These are phyloP conservation scores for Sutorius eximius DNA, from an alignment of 1,284 basidiomycete species.

Conservation along the genomic window DNA sequence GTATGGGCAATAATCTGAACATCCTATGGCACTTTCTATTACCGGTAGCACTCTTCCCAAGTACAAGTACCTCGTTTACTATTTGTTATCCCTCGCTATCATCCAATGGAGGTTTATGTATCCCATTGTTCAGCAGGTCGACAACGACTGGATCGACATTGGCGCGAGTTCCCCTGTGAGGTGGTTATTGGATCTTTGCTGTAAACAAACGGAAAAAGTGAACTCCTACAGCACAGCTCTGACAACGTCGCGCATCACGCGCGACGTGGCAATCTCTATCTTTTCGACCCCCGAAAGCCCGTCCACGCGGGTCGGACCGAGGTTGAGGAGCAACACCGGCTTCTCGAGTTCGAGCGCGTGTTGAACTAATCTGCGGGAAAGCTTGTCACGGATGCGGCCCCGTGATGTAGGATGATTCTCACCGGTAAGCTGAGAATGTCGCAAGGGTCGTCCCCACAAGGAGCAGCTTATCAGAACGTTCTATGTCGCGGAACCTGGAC, in stretches of 20 bases:
- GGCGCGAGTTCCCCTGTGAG: slow-evolving; percentile 26
- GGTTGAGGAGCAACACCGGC: slow-evolving; percentile 77
- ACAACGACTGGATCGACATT: slow-evolving; percentile 19
- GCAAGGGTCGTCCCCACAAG: slow-evolving; percentile 87
- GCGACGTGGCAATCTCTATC: slow-evolving; percentile 71
- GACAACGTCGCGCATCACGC: slow-evolving; percentile 66
- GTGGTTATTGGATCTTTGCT: not conserved
- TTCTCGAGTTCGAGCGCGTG: slow-evolving; percentile 75
- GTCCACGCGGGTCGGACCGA: slow-evolving; percentile 86
- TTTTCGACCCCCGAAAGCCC: slow-evolving; percentile 70
- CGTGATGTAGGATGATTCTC: not conserved
- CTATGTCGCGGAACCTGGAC: slow-evolving; percentile 59
- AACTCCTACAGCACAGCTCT: slow-evolving; percentile 51
- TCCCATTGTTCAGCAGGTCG: slow-evolving; percentile 27
- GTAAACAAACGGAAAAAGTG: slow-evolving; percentile 16
- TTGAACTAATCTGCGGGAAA: slow-evolving; percentile 65
- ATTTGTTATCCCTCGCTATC: slow-evolving; percentile 11
- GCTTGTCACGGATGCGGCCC: not conserved
- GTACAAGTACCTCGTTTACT: slow-evolving; percentile 5
- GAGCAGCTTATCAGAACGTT: slow-evolving; percentile 65
- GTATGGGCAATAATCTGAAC: slow-evolving; percentile 31
- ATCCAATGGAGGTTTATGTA: slow-evolving; percentile 30
- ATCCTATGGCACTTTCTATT: slow-evolving; percentile 27
- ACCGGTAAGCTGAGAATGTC: slow-evolving; percentile 90
- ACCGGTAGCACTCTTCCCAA: slow-evolving; percentile 15